Conservation (phyloP, 2,329 filamentous ascomycete genomes). For the Pestalotiopsis sp. region DNA sequence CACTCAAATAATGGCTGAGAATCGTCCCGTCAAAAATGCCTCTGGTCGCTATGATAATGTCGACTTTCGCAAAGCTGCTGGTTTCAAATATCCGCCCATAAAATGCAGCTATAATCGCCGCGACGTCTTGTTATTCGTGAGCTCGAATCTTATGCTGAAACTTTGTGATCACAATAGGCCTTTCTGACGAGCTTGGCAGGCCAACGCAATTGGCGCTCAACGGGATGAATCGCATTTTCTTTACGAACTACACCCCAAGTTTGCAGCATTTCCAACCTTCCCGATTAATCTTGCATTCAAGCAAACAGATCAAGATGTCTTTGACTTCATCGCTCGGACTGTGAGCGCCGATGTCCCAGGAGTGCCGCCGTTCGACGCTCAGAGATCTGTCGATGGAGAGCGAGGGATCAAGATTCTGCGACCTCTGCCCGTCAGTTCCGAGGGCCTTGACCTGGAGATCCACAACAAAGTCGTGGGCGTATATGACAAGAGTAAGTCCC, state of each 20-base stretch:
- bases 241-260: conserved; percentile 46
- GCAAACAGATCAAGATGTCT: conserved; percentile 42
- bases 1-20: conserved; percentile 18
- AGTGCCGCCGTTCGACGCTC: conserved; percentile 41
- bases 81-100: conserved; percentile 35
- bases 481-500: conserved; percentile 42
- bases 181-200: conserved; percentile 22
- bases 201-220: conserved; percentile 40
- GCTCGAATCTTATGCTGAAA: conserved; percentile 8
- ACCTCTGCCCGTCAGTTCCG: conserved; percentile 37
- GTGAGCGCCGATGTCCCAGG: conserved; percentile 38
- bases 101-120: conserved; percentile 36
- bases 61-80: conserved; percentile 41
- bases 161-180: not conserved
- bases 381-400: conserved; percentile 44
- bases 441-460: conserved; percentile 30
- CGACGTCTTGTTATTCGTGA: conserved; percentile 43
- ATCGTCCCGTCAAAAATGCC: conserved; percentile 37
- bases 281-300: conserved; percentile 48
- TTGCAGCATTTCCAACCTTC: conserved; percentile 49
- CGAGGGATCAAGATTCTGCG: conserved; percentile 40
- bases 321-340: conserved; percentile 27
- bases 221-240: conserved; percentile 44
- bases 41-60: conserved; percentile 43
- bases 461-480: conserved; percentile 43